Evolutionary conservation across 352 stramenopile genomes (phyloP), one percentile per base, ranked within the genome.

Genomic region (Phytophthora parvispora): DNA sequence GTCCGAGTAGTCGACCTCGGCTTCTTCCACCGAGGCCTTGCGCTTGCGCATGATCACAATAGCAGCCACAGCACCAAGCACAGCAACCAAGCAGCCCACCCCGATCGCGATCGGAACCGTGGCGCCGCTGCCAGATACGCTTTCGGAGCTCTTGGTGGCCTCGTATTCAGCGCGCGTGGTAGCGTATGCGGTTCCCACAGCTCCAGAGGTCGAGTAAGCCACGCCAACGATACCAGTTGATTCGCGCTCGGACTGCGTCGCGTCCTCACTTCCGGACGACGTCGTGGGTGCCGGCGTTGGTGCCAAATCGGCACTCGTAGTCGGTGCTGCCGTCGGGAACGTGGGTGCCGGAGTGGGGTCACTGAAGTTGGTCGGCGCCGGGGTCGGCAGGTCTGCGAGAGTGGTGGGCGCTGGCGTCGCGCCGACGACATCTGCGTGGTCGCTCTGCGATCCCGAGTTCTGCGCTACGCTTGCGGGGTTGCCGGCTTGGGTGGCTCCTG

Each of bases 41-140:
- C 78, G 80, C 58, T 85, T 89, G 64, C 68, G 64, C 15, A 62
- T 77, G 63, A 84, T 52, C 40, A 85, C 50, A 31, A 74, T 64
- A 42, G 83, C 74, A 40, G 70, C 80, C 31, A 79, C 73, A 4
- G 77, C 72, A 38, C 63, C 80, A 13, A 85, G 70, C n/a, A 79
- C 75, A 28, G 63, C 80, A 9, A 80, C 75, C 28, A 77, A 71
- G 61, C 77, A 86, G 18, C 75, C 80, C 25, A 68, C 67, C 3
- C 15, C 32, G 12, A 77, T 64, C 1, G 73, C 73, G 42, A 86
- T 60, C 8, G 71, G 71, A 9, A 80, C 38, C 13, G 69, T 77
- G 20, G 53, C 67, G 25, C 28, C 67, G 55, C 24, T 65, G 32
- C 43, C 29, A 6, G 59, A 43, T 9, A 64, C 64, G 18, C n/a